phyloP scores from a whole-genome alignment of 2,329 filamentous ascomycete species.

The Nigrospora sphaerica region DNA sequence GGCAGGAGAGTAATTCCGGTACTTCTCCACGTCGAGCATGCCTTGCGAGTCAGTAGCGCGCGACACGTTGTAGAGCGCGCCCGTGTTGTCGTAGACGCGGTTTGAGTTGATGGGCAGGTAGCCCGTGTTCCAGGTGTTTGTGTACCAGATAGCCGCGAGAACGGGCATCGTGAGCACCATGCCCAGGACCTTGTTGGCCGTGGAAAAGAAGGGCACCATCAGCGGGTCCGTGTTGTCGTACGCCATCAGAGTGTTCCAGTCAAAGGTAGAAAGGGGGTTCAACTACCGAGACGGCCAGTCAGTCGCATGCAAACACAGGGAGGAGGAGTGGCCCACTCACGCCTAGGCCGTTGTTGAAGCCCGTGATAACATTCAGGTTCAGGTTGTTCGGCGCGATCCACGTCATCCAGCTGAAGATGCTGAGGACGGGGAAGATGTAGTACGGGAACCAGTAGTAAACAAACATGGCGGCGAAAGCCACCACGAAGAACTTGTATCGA shows the following conservation, averaged over 20 bases:
- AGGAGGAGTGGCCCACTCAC: conserved; percentile 15
- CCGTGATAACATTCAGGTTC: conserved; percentile 35
- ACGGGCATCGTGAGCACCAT: conserved; percentile 48
- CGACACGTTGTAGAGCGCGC: conserved; percentile 39
- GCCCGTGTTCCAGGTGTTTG: conserved; percentile 48
- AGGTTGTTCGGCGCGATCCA: conserved; percentile 40
- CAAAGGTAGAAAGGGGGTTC: conserved; percentile 30
- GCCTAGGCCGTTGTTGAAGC: conserved; percentile 34
- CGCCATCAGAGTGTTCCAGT: conserved; percentile 26
- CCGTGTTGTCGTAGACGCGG: conserved; percentile 50
- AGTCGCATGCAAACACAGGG: too few species aligned
- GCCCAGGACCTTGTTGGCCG: conserved; percentile 55
- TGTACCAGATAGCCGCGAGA: conserved; percentile 50
- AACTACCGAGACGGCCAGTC: conserved; percentile 4
- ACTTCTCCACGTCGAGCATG: conserved; percentile 43
- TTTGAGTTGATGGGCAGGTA: conserved; percentile 51
- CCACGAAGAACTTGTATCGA: conserved; percentile 37
- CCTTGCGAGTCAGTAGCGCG: conserved; percentile 41
- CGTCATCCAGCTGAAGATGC: conserved; percentile 37
- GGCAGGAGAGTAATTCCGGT: conserved; percentile 46
- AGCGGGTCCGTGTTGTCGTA: conserved; percentile 14
- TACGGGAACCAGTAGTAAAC: conserved; percentile 48
- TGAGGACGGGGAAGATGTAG: conserved; percentile 39
- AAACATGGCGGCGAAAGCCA: conserved; percentile 33
- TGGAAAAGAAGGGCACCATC: conserved; percentile 43